Conservation (phyloP, 2,329 filamentous ascomycete genomes). For the Penicillium sclerotigenum region DNA sequence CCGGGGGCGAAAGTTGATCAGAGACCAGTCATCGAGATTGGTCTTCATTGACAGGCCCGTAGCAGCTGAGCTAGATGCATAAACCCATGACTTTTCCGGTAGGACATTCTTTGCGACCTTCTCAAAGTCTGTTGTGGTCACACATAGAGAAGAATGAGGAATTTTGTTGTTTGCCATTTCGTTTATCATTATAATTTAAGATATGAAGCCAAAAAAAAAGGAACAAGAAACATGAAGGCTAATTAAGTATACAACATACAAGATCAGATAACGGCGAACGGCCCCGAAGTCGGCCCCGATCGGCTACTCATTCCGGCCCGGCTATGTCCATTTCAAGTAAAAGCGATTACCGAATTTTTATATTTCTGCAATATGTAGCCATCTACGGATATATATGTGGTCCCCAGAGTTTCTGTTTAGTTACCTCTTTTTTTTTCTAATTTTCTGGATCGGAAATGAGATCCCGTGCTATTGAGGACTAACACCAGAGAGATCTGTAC, state of each 20-base stretch:
- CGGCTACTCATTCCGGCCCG: not conserved
- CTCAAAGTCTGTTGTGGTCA: constrained; percentile 13
- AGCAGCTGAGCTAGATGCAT: constrained; percentile 18
- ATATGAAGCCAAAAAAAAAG: not conserved
- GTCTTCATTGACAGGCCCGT: constrained; percentile 14
- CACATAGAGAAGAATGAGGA: constrained; percentile 9
- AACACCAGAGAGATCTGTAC: not conserved
- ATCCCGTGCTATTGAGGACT: not conserved
- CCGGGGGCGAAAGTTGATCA: constrained; percentile 18
- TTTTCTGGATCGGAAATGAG: not conserved
- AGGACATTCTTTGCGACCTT: constrained; percentile 15
- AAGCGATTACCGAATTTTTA: not conserved
- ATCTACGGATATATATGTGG: not conserved
- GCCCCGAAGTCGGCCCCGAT: constrained; percentile 1
- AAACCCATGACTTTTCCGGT: constrained; percentile 19
- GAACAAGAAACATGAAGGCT: not conserved
- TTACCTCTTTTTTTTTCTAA: not conserved
- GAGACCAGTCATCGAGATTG: constrained; percentile 19
- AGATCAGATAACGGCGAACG: constrained; percentile 5
- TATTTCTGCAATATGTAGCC: not conserved
- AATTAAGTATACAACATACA: not conserved
- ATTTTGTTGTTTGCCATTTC: constrained; percentile 8
- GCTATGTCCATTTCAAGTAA: not conserved
- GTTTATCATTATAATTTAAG: not conserved
- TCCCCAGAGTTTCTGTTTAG: not conserved